Evolutionary conservation across 2,329 filamentous ascomycete genomes (phyloP).

Genomic region (Chaetomiaceae sp.): DNA sequence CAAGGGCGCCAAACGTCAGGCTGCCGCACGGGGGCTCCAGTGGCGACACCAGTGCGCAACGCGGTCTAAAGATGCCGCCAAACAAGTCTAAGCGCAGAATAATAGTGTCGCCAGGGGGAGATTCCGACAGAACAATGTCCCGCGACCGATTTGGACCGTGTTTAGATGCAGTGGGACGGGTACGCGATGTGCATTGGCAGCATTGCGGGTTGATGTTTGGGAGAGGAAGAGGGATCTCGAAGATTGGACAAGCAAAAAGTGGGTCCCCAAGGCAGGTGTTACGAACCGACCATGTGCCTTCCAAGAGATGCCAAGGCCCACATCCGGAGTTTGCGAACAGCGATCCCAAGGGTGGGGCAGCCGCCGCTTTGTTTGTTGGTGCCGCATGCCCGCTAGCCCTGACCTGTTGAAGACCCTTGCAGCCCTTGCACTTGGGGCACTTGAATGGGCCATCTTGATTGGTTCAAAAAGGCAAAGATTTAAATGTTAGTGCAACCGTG

Average conservation of each 20-base stretch:
- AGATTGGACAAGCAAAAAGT: slow-evolving; percentile 25
- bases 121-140: neutral
- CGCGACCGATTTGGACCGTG: neutral
- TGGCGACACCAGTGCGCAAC: neutral
- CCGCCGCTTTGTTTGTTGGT: too few relatives aligned
- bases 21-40: neutral
- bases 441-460: too few relatives aligned
- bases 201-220: slow-evolving; percentile 14
- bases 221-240: slow-evolving; percentile 14
- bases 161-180: slow-evolving; percentile 5
- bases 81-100: neutral
- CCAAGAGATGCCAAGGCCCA: neutral
- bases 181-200: slow-evolving; percentile 13
- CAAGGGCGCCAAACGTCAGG: neutral
- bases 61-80: neutral
- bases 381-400: too few relatives aligned
- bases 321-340: too few relatives aligned
- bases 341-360: too few relatives aligned
- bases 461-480: slow-evolving; percentile 12
- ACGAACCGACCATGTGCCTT: too few relatives aligned
- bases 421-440: too few relatives aligned
- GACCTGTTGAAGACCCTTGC: too few relatives aligned
- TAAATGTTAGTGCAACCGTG: slow-evolving; percentile 20
- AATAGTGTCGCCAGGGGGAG: neutral
- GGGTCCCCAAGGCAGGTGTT: slow-evolving; percentile 31